Evolutionary conservation across 164 flowering plant genomes (phyloP), one percentile per base, ranked within the genome.

Genomic region (Cinnamomum chago): DNA sequence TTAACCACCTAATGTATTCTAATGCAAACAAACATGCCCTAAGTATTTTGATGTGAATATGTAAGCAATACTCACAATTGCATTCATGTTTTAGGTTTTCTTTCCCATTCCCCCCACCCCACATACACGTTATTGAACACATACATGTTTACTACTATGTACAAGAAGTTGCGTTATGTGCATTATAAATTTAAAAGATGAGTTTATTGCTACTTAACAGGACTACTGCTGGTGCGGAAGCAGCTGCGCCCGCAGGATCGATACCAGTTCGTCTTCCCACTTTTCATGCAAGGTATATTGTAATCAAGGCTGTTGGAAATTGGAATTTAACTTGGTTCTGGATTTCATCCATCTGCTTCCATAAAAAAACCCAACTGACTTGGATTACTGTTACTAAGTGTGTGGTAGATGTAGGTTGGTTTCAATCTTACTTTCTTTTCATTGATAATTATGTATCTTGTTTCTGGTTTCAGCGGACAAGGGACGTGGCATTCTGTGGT

Each of bases 401-500:
- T 50, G 51, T 69, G 55, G 50, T 5, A 58, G 27, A 14, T 75
- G 13, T 35, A 47, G 25, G 24, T 11, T 13, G 20, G 35, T 72
- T 15, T 27, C 27, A 33, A 13, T 47, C 55, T 68, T 40, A 13
- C 51, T 47, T 2, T 47, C 2, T 20, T 20, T 68, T 22, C 40
- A 47, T 68, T 68, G 14, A 22, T 10, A 12, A 12, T 17, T 68
- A 2, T 68, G 9, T 68, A 11, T 68, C 27, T 20, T 68, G 24
- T 55, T 74, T 71, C 33, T 27, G 62, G 50, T 68, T 72, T 47
- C 92, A 94, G 98, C 73, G 88, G 89, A 22, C 89, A 82, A 51
- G 97, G 97, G 72, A 94, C 97, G 20, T 94, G 98, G 98, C 90
- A 85, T 84, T 81, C 90, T 65, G 92, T 92, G 65, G 76, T 94